Evolutionary conservation across 805 yeast genomes (phyloP), one percentile per base, ranked within the genome.

Genomic region (Yarrowia bubula): DNA sequence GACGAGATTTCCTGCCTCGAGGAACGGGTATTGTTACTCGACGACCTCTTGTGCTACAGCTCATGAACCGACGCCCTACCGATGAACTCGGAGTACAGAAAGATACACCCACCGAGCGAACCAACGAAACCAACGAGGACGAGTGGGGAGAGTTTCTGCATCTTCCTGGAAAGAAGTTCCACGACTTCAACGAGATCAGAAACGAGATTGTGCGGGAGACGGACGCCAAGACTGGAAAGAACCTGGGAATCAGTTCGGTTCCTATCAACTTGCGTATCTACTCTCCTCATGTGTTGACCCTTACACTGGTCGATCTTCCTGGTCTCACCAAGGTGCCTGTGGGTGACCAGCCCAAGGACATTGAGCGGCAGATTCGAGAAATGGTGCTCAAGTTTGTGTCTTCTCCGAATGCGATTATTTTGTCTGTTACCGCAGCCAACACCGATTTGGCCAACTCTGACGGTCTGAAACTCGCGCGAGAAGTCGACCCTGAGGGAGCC

Each of bases 81-180:
- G 68, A 62, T 10, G 57, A 67, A 18, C 1, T 13, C 6, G 58
- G 57, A 3, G 60, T 37, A 4, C 35, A 22, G 7, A 53, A 38
- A 28, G 60, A 53, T 18, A n/a, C 28, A 8, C 33, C 53, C 2
- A 14, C 32, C 9, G 64, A 58, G 9, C 50, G 64, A 8, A 33
- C 43, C 50, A 50, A 38, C 14, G 44, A 51, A 33, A 65, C 70
- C 33, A 75, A 74, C 11, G 71, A 69, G 7, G 75, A 81, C 65
- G 99, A 93, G 79, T 95, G 98, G 98, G 99, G 99, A 68, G 99
- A 95, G 77, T 95, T 95, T 76, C 82, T 93, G 70, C 98, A 95
- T 75, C 78, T 89, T 62, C 98, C 98, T 43, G 90, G 90, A 66
- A 87, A 90, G 79, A 87, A 89, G 75, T 89, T 90, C 78, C 89